Evolutionary conservation across 805 yeast species (phyloP), one percentile per base, ranked within the genome.

Genomic region (Tetrapisispora iriomotensis): DNA sequence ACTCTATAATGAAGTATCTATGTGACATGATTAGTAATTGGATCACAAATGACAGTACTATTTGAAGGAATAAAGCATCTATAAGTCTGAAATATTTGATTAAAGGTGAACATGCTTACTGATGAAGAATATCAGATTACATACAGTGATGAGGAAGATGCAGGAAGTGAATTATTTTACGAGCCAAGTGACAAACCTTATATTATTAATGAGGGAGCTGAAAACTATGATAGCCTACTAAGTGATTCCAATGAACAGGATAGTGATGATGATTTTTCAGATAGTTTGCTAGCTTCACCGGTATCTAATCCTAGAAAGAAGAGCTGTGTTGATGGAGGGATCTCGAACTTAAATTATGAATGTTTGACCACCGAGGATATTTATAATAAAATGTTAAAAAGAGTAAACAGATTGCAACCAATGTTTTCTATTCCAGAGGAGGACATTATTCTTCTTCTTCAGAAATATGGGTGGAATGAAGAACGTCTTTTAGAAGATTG

Each of bases 381-480:
- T 10, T 56, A 47, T 36, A 47, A 56, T n/a, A 46, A 51, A 25
- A 56, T 59, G 58, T 38, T 55, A 10, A 31, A 45, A 6, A 48
- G 55, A 32, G 50, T 57, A 7, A 43, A 54, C 23, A 53, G 47
- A 42, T 38, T 59, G 33, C 56, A 56, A 31, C 60, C 61, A 1
- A 44, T 59, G 9, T 50, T 58, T 19, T 39, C 53, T 14, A 39
- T 56, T 4, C 53, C 62, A 6, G 14, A 21, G 9, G 39, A 37
- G 18, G 62, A 56, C 40, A 56, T 75, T 14, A 53, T 70, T 9
- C 54, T 70, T 3, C 49, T 79, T 29, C 55, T 77, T 36, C 66
- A 71, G 26, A 54, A 63, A 34, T 76, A 62, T 54, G 64, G 67
- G 17, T 79, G 84, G 84, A 77, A 77, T 48, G 70, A 70, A 27